A percentile compares a stretch with the other conserved stretches of the same genome.
Conservation (phyloP, 2,329 filamentous ascomycete genomes). For the Calycina marina region DNA sequence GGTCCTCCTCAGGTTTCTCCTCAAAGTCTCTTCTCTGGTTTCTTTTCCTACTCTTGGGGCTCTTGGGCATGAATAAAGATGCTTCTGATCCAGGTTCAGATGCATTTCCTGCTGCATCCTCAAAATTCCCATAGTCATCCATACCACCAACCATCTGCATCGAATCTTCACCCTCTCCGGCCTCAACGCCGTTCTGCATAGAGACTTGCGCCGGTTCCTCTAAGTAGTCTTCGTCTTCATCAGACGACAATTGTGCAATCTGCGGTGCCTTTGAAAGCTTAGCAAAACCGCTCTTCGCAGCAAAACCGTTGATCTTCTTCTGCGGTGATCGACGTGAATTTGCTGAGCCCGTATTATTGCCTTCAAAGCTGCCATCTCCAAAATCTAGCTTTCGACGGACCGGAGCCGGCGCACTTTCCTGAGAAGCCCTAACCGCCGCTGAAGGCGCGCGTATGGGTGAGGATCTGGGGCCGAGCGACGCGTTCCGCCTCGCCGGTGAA, state of each 20-base stretch:
- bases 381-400: slow-evolving; percentile 22
- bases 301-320: slow-evolving; percentile 9
- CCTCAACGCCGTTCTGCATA: slow-evolving; percentile 28
- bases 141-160: slow-evolving; percentile 12
- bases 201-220: slow-evolving; percentile 17
- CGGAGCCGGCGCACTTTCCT: slow-evolving; percentile 12
- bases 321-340: slow-evolving; percentile 6
- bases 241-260: slow-evolving; percentile 2
- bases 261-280: slow-evolving; percentile 12
- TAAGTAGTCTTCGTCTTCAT: slow-evolving; percentile 19
- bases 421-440: slow-evolving; percentile 14
- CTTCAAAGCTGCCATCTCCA: slow-evolving; percentile 14
- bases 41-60: not conserved
- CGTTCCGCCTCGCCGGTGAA: slow-evolving; percentile 22
- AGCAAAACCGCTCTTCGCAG: slow-evolving; percentile 3
- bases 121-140: slow-evolving; percentile 21
- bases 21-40: slow-evolving; percentile 10
- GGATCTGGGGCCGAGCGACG: slow-evolving; percentile 18
- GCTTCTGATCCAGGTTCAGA: slow-evolving; percentile 7
- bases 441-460: slow-evolving; percentile 20
- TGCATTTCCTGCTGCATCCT: slow-evolving; percentile 6
- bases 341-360: slow-evolving; percentile 2
- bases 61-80: not conserved
- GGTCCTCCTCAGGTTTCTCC: slow-evolving; percentile 12
- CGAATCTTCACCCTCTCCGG: slow-evolving; percentile 26